These are phyloP conservation scores for Themeda triandra DNA, from an alignment of 176 grass and related monocot species.

Conservation along the genomic window DNA sequence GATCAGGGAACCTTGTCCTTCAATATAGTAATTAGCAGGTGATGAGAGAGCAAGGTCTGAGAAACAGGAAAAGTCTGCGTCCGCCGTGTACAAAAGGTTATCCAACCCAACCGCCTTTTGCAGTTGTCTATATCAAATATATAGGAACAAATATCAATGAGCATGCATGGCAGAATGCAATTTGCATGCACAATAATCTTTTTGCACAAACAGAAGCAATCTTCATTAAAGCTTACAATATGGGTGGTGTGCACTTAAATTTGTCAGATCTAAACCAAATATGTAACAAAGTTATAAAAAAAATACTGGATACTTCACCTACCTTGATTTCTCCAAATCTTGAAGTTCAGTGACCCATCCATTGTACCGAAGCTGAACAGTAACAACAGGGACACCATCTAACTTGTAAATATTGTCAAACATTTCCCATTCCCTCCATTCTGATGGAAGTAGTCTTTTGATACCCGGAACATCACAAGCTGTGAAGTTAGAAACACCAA, in stretches of 20 bases:
- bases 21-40: constrained; percentile 91
- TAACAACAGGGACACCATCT: constrained; percentile 97
- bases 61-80: constrained; percentile 96
- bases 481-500: constrained; percentile 36
- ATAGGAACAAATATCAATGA: background rate
- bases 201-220: background rate
- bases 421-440: constrained; percentile 90
- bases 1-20: constrained; percentile 97
- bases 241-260: background rate
- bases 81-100: constrained; percentile 95
- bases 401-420: constrained; percentile 97
- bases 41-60: constrained; percentile 95
- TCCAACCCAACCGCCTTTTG: constrained; percentile 78
- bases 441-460: constrained; percentile 83
- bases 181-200: background rate
- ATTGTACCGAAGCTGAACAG: constrained; percentile 98
- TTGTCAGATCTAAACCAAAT: background rate
- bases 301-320: constrained; percentile 1
- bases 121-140: constrained; percentile 63
- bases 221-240: background rate
- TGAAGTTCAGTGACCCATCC: constrained; percentile 97
- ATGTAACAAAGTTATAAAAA: background rate
- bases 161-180: background rate
- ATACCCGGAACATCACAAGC: constrained; percentile 96
- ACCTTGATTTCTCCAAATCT: constrained; percentile 92